These are phyloP conservation scores for Sambucus nigra DNA, from an alignment of 129 eudicot species.

Conservation along the genomic window DNA sequence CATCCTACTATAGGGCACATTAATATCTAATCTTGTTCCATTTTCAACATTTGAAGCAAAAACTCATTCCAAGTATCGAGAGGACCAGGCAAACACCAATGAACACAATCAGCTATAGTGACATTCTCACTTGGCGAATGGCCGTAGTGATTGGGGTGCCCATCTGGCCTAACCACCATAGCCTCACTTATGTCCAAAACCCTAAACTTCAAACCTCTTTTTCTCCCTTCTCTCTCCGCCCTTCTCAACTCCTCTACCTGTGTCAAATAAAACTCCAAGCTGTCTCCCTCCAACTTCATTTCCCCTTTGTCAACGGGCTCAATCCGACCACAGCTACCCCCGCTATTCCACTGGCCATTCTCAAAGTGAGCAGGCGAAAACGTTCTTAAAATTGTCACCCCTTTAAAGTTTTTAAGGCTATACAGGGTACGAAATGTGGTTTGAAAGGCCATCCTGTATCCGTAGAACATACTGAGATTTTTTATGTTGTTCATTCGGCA, in stretches of 20 bases:
- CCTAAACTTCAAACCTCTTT: conserved; percentile 9
- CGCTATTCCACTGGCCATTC: conserved; percentile 1
- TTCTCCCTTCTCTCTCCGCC: conserved; percentile 3
- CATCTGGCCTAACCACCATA: conserved; percentile 22
- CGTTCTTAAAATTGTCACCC: not conserved
- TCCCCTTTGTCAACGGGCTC: conserved; percentile 9
- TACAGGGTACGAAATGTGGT: not conserved
- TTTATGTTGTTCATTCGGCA: conserved; percentile 13
- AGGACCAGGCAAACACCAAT: conserved; percentile 32
- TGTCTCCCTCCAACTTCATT: conserved; percentile 1
- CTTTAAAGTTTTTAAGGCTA: not conserved
- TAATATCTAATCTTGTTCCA: not conserved
- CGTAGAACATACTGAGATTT: conserved; percentile 8
- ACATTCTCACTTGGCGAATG: conserved; percentile 14
- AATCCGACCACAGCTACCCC: conserved; percentile 16
- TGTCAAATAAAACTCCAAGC: conserved; percentile 9
- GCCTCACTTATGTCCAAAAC: conserved; percentile 10
- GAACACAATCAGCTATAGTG: conserved; percentile 21
- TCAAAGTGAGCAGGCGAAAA: conserved; percentile 1
- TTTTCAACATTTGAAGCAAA: conserved; percentile 21
- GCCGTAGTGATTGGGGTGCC: conserved; percentile 20
- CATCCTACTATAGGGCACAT: too few relatives aligned
- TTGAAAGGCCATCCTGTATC: conserved; percentile 13
- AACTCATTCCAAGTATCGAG: conserved; percentile 22
- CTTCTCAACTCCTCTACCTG: conserved; percentile 16